Percentiles rank a stretch among this genome's conserved stretches.
Conservation (phyloP, 306 rosid species). For the Boehmeria nivea region DNA sequence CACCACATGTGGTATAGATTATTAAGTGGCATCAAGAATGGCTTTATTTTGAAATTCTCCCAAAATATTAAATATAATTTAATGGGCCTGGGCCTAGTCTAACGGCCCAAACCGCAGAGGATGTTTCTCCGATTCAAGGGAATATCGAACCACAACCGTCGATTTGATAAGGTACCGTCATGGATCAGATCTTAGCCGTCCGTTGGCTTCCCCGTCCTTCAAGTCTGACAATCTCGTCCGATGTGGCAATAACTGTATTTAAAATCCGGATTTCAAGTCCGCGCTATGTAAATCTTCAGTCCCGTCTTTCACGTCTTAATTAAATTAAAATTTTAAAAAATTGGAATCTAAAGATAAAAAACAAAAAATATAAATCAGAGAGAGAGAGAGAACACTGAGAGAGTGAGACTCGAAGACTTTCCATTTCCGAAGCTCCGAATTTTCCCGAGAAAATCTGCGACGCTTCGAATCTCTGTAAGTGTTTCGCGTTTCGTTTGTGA, state of each 20-base stretch:
- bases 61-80: no score
- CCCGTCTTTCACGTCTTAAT: background rate
- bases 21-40: no score
- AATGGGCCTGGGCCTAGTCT: background rate
- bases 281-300: conserved; percentile 31
- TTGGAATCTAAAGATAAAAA: background rate
- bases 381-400: conserved; percentile 22
- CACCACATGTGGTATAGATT: no score
- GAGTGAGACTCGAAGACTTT: conserved; percentile 38
- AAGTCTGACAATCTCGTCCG: conserved; percentile 24
- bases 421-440: conserved; percentile 25
- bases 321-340: background rate
- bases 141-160: conserved; percentile 27
- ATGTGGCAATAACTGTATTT: conserved; percentile 61
- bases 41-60: no score
- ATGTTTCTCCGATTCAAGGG: background rate
- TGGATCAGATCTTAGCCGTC: conserved; percentile 31
- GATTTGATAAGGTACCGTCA: conserved; percentile 1
- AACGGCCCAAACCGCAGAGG: background rate
- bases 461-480: conserved; percentile 39
- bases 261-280: conserved; percentile 85
- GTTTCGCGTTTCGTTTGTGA: background rate
- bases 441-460: background rate
- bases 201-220: background rate
- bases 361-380: conserved; percentile 1